phyloP scores from a whole-genome alignment of 2,329 filamentous ascomycete species.

The Fusarium sp. region DNA sequence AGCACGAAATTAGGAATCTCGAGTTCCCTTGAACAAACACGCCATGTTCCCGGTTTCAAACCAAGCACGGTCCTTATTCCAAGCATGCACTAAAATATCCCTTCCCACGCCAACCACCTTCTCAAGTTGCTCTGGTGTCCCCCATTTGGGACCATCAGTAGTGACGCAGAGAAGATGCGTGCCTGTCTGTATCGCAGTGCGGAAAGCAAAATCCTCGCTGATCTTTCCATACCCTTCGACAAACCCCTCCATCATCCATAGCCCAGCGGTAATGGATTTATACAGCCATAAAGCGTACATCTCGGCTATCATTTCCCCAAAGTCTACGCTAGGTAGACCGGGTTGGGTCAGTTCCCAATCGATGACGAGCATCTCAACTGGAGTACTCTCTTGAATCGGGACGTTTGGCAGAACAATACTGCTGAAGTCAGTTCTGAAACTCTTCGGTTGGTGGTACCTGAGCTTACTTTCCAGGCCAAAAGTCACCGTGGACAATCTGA shows the following conservation, averaged over 20 bases:
- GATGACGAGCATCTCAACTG: not conserved
- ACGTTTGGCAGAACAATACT: constrained; percentile 6
- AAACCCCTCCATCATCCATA: constrained; percentile 17
- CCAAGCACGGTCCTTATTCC: constrained; percentile 7
- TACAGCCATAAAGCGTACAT: constrained; percentile 23
- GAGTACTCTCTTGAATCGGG: not conserved
- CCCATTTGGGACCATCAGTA: constrained; percentile 7
- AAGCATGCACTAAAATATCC: constrained; percentile 10
- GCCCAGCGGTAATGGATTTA: constrained; percentile 1
- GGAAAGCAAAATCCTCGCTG: constrained; percentile 2
- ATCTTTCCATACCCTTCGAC: constrained; percentile 1
- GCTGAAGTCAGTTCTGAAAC: not conserved
- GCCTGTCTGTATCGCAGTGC: constrained; percentile 6
- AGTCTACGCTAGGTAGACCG: not conserved
- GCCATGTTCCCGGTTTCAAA: constrained; percentile 1
- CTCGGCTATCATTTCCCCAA: constrained; percentile 21
- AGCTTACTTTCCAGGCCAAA: constrained; percentile 18
- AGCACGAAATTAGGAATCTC: not conserved
- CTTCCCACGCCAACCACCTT: constrained; percentile 1
- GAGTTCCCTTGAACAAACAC: not conserved
- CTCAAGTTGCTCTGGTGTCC: not conserved
- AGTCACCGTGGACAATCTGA: constrained; percentile 19
- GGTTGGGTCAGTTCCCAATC: constrained; percentile 12
- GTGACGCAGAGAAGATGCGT: constrained; percentile 10
- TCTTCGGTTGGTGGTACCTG: accelerated